Base-by-base conservation (phyloP, 1,284 basidiomycete genomes). In the Cerrena zonata region DNA sequence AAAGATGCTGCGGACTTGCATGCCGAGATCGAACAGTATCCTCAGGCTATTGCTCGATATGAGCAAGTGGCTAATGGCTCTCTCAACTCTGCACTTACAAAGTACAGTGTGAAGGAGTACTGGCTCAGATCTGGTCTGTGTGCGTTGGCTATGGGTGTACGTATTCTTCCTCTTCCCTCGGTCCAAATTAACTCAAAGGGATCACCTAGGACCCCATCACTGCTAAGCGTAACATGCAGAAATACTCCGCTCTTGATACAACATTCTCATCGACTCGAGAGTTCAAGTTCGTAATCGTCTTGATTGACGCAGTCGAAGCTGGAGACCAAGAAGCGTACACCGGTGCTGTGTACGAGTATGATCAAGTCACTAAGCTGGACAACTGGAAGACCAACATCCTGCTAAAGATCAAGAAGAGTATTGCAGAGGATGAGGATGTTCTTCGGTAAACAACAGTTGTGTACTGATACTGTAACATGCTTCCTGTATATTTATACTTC, bases 81-180 rank as follows among this genome's bases (percentile, higher is more conserved):
- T 15, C 73, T 99, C 45, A 75, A 75, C 2, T 93, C 89, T 47
- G 77, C 87, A 18, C 73, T 99, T 60, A 99, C 96, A n/a, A 93
- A 93, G 69, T 99, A 97, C 74, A 94, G 90, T 56, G 95, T 98
- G 60, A 99, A 98, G 72, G 95, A 99, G 63, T 97, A 96, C 67
- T 98, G 93, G 86, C 76, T 99, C 41, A 82, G 86, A 59, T 82
- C 94, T 2, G 84, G 84, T 27, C 72, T 99, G 23, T 99, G 95
- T 65, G 90, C 90, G 37, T 76, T 98, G 50, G 95, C 94, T 18
- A 88, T 91, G 77, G 80, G 79, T 54, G 94, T 94, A 69, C 61
- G 83, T 73, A 13, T 21, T 52, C 36, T 43, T 40, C 30, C 11
- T 19, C 26, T 42, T 11, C 48, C 12, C 11, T 49, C 43, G 30